These are phyloP conservation scores for Penicillium flavigenum DNA, from an alignment of 495 filamentous ascomycete genomes.

Conservation along the genomic window DNA sequence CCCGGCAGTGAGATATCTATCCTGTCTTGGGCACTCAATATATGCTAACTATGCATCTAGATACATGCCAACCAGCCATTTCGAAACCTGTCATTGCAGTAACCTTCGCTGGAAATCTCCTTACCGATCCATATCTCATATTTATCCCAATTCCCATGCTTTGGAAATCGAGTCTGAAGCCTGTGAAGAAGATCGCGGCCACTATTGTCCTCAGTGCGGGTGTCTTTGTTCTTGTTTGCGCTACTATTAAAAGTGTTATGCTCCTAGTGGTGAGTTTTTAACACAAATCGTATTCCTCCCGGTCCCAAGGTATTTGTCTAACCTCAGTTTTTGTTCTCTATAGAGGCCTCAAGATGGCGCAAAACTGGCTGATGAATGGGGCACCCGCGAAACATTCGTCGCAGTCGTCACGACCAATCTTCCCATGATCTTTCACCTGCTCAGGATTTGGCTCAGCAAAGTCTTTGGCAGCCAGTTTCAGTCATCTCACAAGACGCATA, in stretches of 20 bases:
- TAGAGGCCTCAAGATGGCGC: slow-evolving; percentile 49
- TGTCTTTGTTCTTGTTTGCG: slow-evolving; percentile 50
- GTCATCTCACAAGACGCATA: slow-evolving; percentile 30
- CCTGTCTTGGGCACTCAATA: slow-evolving; percentile 1
- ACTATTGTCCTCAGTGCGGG: slow-evolving; percentile 51
- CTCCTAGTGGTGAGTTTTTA: slow-evolving; percentile 39
- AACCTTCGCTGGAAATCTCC: slow-evolving; percentile 48
- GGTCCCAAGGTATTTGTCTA: neutral
- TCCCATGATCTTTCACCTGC: slow-evolving; percentile 53
- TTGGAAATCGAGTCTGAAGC: slow-evolving; percentile 45
- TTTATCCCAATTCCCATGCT: slow-evolving; percentile 55
- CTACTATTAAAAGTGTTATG: slow-evolving; percentile 48
- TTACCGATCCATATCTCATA: slow-evolving; percentile 55
- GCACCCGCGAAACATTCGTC: slow-evolving; percentile 53
- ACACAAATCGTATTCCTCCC: neutral
- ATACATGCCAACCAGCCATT: slow-evolving; percentile 50
- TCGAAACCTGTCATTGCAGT: slow-evolving; percentile 44
- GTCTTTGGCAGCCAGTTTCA: slow-evolving; percentile 33
- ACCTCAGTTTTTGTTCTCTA: neutral
- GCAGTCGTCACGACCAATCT: slow-evolving; percentile 53
- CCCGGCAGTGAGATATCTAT: slow-evolving; percentile 46
- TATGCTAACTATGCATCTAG: slow-evolving; percentile 24
- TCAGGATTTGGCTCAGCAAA: slow-evolving; percentile 43
- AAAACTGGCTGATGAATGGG: slow-evolving; percentile 49
- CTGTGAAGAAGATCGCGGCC: slow-evolving; percentile 46